These are phyloP conservation scores for Arabidopsis thaliana DNA, from an alignment of 345 rosid species.

Conservation along the genomic window TAIR10.1 NC_003071.7:14701001-14701500, in stretches of 20 bases:
- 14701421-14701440: too few species aligned
- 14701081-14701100: not conserved
- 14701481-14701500: too few species aligned
- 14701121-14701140: conserved; percentile 35
- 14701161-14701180: conserved; percentile 21
- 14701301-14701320: not conserved
- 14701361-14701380: too few species aligned
- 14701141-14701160: conserved; percentile 21
- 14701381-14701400: too few species aligned
- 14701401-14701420: too few species aligned
- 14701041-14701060: not conserved
- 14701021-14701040: not conserved
- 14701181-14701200: conserved; percentile 35
- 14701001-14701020: not conserved
- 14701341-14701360: too few species aligned
- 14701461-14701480: too few species aligned
- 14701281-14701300: not conserved
- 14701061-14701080: not conserved
- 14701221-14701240: conserved; percentile 29
- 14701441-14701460: too few species aligned
- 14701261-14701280: not conserved
- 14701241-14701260: not conserved
- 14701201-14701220: conserved; percentile 32
- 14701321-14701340: too few species aligned
- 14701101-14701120: not conserved